Base-by-base conservation (phyloP, 441 rosid genomes). In the Pelargonium citronellum region DNA sequence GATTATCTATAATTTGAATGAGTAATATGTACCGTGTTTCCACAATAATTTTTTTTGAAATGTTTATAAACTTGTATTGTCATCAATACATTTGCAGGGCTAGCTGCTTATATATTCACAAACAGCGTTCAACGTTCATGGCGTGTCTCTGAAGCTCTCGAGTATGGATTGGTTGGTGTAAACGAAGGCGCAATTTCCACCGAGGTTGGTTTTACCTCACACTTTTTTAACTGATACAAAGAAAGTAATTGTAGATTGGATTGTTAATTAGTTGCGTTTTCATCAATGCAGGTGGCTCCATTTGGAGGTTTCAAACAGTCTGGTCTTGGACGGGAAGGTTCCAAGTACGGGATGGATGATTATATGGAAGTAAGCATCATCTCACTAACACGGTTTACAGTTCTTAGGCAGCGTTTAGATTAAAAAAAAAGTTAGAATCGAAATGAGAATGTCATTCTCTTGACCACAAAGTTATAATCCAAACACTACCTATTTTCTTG, bases 61-160 rank as follows among this genome's bases (percentile, higher is more conserved):
- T 1, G 2, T 24, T 24, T 2, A 2, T 24, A 24, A 24, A 24
- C 30, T 24, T 24, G 30, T 24, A n/a, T n/a, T n/a, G n/a, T n/a
- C n/a, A n/a, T n/a, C 55, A 8, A 12, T 70, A 44, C 64, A 80
- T 66, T 63, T 80, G 78, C 85, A 95, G 97, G 98, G 75, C 83
- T 95, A 79, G 97, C 99, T 77, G 98, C 97, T n/a, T 95, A 92
- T 77, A 69, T 92, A 74, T 95, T 95, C 83, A 95, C 98, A 67
- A 87, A 83, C 79, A 92, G 83, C 77, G 80, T 87, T 73, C 96
- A 90, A 73, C 87, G 96, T 12, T 81, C 97, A 43, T 95, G 97
- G 99, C 92, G 92, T 64, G 97, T 91, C 41, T 78, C 90, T 64
- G 98, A 95, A 83, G 99, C 96, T 71, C 96, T 91, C 7, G 97